phyloP scores from a whole-genome alignment of 164 flowering plant species.

The Sedum album region DNA sequence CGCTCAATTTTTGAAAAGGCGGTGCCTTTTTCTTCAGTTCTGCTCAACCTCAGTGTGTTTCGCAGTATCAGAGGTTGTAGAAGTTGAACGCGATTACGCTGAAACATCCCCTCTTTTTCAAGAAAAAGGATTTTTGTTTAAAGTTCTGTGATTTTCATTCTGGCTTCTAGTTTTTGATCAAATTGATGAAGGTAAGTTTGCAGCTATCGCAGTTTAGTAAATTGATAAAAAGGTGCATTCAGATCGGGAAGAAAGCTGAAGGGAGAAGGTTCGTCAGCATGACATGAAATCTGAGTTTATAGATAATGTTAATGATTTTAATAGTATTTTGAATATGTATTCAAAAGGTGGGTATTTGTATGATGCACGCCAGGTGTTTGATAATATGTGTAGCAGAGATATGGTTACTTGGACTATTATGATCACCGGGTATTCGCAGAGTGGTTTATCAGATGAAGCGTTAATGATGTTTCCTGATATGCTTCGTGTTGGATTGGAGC shows the following conservation, averaged over 20 bases:
- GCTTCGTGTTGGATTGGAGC: slow-evolving; percentile 26
- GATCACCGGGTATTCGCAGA: slow-evolving; percentile 31
- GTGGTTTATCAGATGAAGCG: not conserved
- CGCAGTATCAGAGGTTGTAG: not conserved
- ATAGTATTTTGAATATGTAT: slow-evolving; percentile 50
- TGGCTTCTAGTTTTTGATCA: slow-evolving; percentile 53
- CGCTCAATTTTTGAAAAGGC: not conserved
- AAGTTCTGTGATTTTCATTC: slow-evolving; percentile 17
- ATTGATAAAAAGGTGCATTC: slow-evolving; percentile 44
- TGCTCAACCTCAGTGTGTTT: not conserved
- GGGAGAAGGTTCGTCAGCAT: slow-evolving; percentile 46
- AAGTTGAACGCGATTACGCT: not conserved
- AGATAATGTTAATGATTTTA: slow-evolving; percentile 24
- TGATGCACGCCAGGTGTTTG: slow-evolving; percentile 27
- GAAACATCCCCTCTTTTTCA: slow-evolving; percentile 5
- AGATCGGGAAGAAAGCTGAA: slow-evolving; percentile 27
- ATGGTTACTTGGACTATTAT: slow-evolving; percentile 42
- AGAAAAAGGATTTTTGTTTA: slow-evolving; percentile 38
- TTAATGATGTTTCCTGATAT: slow-evolving; percentile 12
- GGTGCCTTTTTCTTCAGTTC: not conserved
- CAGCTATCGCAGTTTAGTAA: slow-evolving; percentile 27
- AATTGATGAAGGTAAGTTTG: slow-evolving; percentile 30
- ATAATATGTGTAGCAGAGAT: slow-evolving; percentile 33
- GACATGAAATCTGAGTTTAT: slow-evolving; percentile 29
- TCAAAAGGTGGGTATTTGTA: slow-evolving; percentile 33